Evolutionary conservation across 164 flowering plant genomes (phyloP).

Genomic region (Buxus sempervirens): DNA sequence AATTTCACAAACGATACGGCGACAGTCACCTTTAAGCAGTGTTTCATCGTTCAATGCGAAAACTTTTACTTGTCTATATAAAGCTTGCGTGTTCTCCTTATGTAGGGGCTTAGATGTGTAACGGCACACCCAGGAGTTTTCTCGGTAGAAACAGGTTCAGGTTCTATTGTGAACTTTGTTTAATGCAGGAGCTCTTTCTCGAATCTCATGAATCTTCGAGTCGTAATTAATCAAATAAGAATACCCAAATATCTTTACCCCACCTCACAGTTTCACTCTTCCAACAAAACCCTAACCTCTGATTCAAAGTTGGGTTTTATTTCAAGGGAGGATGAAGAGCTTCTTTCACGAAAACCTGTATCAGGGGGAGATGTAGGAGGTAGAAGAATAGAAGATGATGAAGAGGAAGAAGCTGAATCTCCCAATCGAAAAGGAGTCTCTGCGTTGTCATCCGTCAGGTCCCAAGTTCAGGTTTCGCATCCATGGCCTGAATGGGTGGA

Average conservation of each 20-base stretch:
- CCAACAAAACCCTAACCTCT: slow-evolving; percentile 16
- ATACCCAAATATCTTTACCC: slow-evolving; percentile 12
- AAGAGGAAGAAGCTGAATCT: neutral
- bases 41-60: no score
- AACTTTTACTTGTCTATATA: no score
- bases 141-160: slow-evolving; percentile 5
- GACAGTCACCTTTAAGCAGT: no score
- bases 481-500: slow-evolving; percentile 83
- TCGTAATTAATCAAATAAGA: slow-evolving; percentile 7
- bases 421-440: neutral
- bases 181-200: slow-evolving; percentile 26
- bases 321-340: slow-evolving; percentile 29
- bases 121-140: neutral
- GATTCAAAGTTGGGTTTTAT: slow-evolving; percentile 26
- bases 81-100: no score
- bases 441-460: neutral
- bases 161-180: neutral
- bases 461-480: slow-evolving; percentile 37
- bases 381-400: neutral
- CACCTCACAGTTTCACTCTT: slow-evolving; percentile 24
- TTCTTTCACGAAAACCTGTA: slow-evolving; percentile 26
- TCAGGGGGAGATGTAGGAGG: neutral
- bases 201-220: slow-evolving; percentile 6
- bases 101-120: no score
- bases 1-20: no score